Percentiles rank a stretch among this genome's conserved stretches.
Evolutionary conservation across 2,329 filamentous ascomycete genomes (phyloP).

Genomic region (Fusarium sororula): DNA sequence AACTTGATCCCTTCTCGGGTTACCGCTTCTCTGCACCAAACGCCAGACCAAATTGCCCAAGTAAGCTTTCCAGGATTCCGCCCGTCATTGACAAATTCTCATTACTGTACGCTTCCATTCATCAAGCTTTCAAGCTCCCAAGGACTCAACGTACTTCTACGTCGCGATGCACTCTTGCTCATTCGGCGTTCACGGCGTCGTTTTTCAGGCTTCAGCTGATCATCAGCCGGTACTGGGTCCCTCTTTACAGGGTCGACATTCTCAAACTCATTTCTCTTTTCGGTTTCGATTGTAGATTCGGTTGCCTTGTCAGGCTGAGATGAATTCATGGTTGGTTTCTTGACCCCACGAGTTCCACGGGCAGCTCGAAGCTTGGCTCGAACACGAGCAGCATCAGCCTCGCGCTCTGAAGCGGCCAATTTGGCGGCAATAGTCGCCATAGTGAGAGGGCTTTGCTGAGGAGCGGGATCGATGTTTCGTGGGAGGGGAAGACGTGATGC

Average conservation of each 20-base stretch:
- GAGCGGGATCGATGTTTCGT: slow-evolving; percentile 49
- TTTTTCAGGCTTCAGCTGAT: slow-evolving; percentile 48
- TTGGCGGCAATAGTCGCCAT: slow-evolving; percentile 71
- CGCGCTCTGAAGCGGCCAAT: slow-evolving; percentile 69
- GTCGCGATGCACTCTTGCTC: slow-evolving; percentile 66
- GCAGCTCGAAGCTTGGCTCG: slow-evolving; percentile 69
- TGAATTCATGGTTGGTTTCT: slow-evolving; percentile 42
- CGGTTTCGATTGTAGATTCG: slow-evolving; percentile 6
- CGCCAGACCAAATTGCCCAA: slow-evolving; percentile 31
- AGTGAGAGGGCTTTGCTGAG: slow-evolving; percentile 65
- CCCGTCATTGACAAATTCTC: slow-evolving; percentile 23
- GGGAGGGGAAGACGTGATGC: slow-evolving; percentile 44
- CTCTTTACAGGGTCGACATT: slow-evolving; percentile 51
- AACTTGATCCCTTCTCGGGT: background rate
- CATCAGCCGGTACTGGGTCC: slow-evolving; percentile 35
- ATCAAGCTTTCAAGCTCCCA: slow-evolving; percentile 78
- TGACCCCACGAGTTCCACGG: slow-evolving; percentile 48
- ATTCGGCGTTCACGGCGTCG: slow-evolving; percentile 62
- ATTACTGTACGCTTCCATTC: slow-evolving; percentile 55
- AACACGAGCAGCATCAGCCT: slow-evolving; percentile 70
- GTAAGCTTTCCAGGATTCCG: slow-evolving; percentile 31
- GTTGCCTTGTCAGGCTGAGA: slow-evolving; percentile 28
- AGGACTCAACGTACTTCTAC: slow-evolving; percentile 78
- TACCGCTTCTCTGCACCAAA: slow-evolving; percentile 34
- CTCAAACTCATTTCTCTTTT: slow-evolving; percentile 21